Conservation (phyloP, 2,329 filamentous ascomycete species). For the Calonectria naviculata region DNA sequence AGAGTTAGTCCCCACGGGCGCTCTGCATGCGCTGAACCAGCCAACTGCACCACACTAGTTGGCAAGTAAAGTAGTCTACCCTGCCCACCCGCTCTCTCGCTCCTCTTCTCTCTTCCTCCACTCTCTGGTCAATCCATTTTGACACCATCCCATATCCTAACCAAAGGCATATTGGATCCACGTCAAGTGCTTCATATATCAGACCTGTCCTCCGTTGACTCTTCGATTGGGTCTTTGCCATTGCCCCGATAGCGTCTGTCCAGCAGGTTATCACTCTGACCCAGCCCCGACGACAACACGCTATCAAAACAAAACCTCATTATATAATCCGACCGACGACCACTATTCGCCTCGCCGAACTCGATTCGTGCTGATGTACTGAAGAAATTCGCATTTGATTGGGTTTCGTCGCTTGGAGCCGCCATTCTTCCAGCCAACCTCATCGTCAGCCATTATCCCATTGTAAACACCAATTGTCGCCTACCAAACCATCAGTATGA, state of each 20-base stretch:
- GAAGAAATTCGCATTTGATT: not conserved
- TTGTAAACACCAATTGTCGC: not conserved
- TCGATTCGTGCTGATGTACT: not conserved
- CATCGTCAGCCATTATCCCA: not conserved
- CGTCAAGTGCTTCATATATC: constrained; percentile 1
- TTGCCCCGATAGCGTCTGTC: constrained; percentile 17
- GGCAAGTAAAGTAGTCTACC: constrained; percentile 31
- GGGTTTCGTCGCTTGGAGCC: not conserved
- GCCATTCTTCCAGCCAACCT: not conserved
- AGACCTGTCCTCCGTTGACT: constrained; percentile 16
- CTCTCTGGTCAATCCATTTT: constrained; percentile 1
- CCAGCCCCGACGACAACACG: no score
- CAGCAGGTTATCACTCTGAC: not conserved
- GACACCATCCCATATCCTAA: not conserved
- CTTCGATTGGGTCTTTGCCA: constrained; percentile 21
- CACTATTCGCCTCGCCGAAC: not conserved
- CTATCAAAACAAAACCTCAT: not conserved
- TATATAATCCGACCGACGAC: not conserved
- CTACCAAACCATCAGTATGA: constrained; percentile 48
- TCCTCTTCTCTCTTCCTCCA: constrained; percentile 21
- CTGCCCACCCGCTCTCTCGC: constrained; percentile 23
- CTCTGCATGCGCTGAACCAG: constrained; percentile 3
- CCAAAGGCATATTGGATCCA: constrained; percentile 11
- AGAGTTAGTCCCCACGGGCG: constrained; percentile 16
- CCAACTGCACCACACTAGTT: constrained; percentile 11